Base-by-base conservation (phyloP, 2,329 filamentous ascomycete species). In the Microdochium paspali region DNA sequence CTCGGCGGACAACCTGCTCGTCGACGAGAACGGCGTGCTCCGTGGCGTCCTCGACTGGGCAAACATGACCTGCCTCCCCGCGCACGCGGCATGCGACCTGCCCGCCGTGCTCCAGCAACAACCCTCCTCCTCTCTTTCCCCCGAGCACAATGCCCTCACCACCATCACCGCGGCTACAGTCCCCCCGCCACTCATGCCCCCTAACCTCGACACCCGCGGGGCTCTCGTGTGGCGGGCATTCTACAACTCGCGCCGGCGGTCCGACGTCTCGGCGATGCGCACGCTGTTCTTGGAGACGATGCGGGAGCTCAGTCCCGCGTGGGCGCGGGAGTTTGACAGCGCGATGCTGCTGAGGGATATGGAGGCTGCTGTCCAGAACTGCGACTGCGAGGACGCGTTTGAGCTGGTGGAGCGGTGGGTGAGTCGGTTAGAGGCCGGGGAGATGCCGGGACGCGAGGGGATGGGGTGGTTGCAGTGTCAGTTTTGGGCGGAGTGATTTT, bases 31-130 rank as follows among this genome's bases (percentile, higher is more conserved):
- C 1, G 61, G 61, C 9, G 28, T 54, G 10, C 46, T 66, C 7
- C 54, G 53, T 13, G 64, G 58, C 4, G 46, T 66, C 6, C 39
- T 64, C n/a, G 62, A 61, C 47, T 67, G 63, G 63, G 58, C 63
- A 28, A 60, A 58, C 45, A 52, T 65, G 7, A 57, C 60, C 2
- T 57, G 56, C 24, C 46, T 64, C 6, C 64, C 64, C 2, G 50
- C 60, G 2, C 57, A 58, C 50, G 53, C 57, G 28, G 57, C 57
- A 7, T 63, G 61, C 46, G 56, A 60, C 13, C 51, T 59, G 24
- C 64, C 64, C 1, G 50, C 50, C 2, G 61, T 66, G 44, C 53
- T 67, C 6, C 54, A 59, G 13, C 54, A 58, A 24, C 35, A 49
- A 21, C n/a, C n/a, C n/a, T n/a, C n/a, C n/a, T n/a, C n/a, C n/a